phyloP scores from a whole-genome alignment of 306 rosid species.

The Prunus dulcis region DNA sequence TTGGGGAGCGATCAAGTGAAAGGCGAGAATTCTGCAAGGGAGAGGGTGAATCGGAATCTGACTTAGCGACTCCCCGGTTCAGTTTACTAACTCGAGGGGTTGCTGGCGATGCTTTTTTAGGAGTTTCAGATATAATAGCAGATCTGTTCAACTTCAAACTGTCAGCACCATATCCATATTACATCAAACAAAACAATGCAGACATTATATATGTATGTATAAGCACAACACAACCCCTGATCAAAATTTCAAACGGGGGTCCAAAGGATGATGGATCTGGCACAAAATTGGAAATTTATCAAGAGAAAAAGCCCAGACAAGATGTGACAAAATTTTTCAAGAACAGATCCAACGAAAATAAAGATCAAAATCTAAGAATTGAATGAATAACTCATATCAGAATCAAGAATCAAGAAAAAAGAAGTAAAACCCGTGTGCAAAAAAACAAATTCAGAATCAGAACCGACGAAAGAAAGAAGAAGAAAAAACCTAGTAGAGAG shows the following conservation, averaged over 20 bases:
- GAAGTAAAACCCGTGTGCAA: slow-evolving; percentile 22
- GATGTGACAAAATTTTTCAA: not conserved
- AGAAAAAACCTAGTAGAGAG: not conserved
- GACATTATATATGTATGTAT: too few species aligned
- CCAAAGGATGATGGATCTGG: slow-evolving; percentile 38
- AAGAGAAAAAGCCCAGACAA: slow-evolving; percentile 10
- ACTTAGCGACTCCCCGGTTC: slow-evolving; percentile 57
- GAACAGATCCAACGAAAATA: slow-evolving; percentile 5
- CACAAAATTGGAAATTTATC: slow-evolving; percentile 15
- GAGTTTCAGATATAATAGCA: slow-evolving; percentile 39
- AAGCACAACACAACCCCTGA: not conserved
- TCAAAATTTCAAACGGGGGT: not conserved
- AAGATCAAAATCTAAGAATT: not conserved
- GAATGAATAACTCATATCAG: not conserved
- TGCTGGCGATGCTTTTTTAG: slow-evolving; percentile 67
- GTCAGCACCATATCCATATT: not conserved
- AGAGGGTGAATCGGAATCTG: slow-evolving; percentile 72
- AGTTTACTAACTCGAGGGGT: slow-evolving; percentile 78
- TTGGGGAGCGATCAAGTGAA: slow-evolving; percentile 80
- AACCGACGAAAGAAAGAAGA: not conserved
- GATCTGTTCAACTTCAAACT: not conserved
- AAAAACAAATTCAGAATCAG: slow-evolving; percentile 7
- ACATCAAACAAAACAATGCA: not conserved
- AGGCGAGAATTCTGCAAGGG: slow-evolving; percentile 68
- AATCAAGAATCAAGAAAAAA: slow-evolving; percentile 5